Evolutionary conservation across 148 eudicot genomes (phyloP), one percentile per base, ranked within the genome.

Genomic region (Limonium bicolor): DNA sequence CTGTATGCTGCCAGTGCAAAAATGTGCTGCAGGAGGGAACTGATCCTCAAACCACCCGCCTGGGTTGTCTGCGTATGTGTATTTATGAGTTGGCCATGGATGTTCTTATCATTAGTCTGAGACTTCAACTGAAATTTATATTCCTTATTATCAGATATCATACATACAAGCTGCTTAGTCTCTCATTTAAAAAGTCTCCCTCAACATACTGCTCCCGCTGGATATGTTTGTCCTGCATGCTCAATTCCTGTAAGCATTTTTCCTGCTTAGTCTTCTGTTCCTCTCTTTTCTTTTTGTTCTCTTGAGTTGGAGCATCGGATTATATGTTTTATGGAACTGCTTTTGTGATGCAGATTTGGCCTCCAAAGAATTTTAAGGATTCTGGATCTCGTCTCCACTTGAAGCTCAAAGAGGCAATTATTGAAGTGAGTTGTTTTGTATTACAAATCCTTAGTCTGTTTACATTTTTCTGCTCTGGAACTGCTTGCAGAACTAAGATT

Each of bases 31-130:
- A 66, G 53, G 99, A 76, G 49, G 83, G 76, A 39, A 48, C 62
- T 3, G 77, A 76, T 58, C 54, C 71, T 62, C 78, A 71, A 59
- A 81, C 90, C 45, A 71, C 90, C 49, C 85, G 99, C 30, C 68
- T 92, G 67, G 99, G 99, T 32, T 92, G 99, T 71, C 78, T 92
- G 66, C 95, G 95, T 92, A 92, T 57, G 99, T 78, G 12, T 36
- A 61, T 42, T 21, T 22, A 25, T 54, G 24, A n/a, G n/a, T n/a
- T n/a, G n/a, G n/a, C n/a, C n/a, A n/a, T n/a, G n/a, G n/a, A n/a
- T n/a, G n/a, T n/a, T 48, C 7, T 31, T 40, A 36, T 31, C 2
- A 59, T 15, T 24, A 53, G 33, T 56, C 25, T 54, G 33, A 17
- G 8, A n/a, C 18, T n/a, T 43, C 20, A 23, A 43, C 4, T 14